Conservation (phyloP, 352 stramenopile genomes). For the Pythium vanterpoolii region DNA sequence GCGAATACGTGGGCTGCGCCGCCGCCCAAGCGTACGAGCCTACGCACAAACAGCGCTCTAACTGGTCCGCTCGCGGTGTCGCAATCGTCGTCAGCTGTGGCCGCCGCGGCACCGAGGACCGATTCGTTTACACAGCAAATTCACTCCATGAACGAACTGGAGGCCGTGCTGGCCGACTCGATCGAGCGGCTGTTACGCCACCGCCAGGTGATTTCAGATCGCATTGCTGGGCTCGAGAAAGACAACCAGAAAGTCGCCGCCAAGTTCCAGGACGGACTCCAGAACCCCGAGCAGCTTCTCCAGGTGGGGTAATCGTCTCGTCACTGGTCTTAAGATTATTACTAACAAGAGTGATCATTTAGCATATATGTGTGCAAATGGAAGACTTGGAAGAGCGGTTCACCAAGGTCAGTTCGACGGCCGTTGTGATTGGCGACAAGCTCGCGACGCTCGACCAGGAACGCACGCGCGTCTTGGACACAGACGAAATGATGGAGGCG, state of each 20-base stretch:
- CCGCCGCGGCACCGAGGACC: not conserved
- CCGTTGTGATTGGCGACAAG: constrained; percentile 68
- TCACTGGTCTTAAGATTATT: not conserved
- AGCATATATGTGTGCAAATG: constrained; percentile 74
- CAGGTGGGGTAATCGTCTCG: constrained; percentile 26
- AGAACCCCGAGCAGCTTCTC: constrained; percentile 54
- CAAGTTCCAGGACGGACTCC: constrained; percentile 65
- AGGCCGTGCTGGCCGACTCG: constrained; percentile 49
- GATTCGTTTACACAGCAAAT: constrained; percentile 57
- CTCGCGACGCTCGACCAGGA: constrained; percentile 64
- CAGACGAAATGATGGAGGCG: constrained; percentile 75
- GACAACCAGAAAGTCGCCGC: constrained; percentile 51
- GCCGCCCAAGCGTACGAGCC: constrained; percentile 18
- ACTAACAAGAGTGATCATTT: not conserved
- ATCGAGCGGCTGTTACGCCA: constrained; percentile 61
- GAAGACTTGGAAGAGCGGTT: constrained; percentile 83
- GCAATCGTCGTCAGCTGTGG: not conserved
- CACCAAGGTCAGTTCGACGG: constrained; percentile 82
- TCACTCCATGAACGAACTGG: constrained; percentile 59
- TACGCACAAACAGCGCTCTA: not conserved
- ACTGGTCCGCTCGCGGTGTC: not conserved
- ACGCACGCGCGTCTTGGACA: constrained; percentile 61
- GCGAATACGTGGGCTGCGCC: constrained; percentile 46
- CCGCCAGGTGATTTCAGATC: constrained; percentile 48
- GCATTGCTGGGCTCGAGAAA: constrained; percentile 58